Conservation (phyloP, 208 protist genomes). For the Herpetomonas tarakana region DNA sequence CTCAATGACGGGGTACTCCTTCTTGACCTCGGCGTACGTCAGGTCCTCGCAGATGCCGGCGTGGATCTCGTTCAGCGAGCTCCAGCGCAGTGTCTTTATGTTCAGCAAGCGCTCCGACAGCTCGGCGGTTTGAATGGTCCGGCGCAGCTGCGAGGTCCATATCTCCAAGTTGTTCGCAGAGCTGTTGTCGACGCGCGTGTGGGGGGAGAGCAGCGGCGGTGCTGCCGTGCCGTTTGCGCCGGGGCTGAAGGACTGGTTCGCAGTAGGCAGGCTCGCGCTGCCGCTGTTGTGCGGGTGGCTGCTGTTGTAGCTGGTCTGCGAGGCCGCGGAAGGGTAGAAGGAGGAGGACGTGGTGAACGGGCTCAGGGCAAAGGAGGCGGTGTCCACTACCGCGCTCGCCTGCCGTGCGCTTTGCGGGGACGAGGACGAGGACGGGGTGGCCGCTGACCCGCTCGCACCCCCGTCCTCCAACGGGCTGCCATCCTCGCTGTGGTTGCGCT, state of each 20-base stretch:
- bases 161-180: conserved; percentile 49
- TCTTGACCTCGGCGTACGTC: conserved; percentile 76
- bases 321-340: neutral
- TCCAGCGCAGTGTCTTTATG: conserved; percentile 81
- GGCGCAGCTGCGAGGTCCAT: conserved; percentile 84
- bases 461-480: neutral
- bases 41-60: conserved; percentile 86
- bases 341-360: neutral
- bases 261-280: neutral
- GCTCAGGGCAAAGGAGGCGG: too few species aligned
- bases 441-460: too few species aligned
- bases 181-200: conserved; percentile 5
- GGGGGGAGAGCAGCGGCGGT: neutral
- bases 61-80: conserved; percentile 88
- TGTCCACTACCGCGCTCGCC: too few species aligned
- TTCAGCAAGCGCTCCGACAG: conserved; percentile 52
- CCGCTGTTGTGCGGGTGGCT: neutral
- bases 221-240: neutral
- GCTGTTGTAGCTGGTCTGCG: neutral
- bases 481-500: neutral
- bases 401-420: too few species aligned
- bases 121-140: conserved; percentile 83
- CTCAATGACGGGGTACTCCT: conserved; percentile 73
- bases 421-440: too few species aligned
- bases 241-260: too few species aligned